Evolutionary conservation across 345 rosid genomes (phyloP), one percentile per base, ranked within the genome.

Genomic region (Trapa bicornis): DNA sequence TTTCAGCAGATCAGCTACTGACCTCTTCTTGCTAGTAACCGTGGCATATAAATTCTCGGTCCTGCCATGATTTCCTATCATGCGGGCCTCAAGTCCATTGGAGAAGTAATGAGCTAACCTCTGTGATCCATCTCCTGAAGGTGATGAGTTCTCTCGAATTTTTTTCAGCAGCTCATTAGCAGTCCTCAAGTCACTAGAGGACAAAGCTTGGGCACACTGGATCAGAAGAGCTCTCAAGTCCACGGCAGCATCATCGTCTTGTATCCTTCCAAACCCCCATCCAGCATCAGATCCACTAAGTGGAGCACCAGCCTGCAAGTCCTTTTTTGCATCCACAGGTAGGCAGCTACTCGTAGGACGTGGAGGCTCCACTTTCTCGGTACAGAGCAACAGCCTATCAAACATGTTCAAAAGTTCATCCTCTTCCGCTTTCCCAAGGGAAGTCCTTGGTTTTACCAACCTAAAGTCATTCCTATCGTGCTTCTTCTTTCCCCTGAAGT

Each of bases 21-120:
- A 77, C 68, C 70, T 72, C 81, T 56, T 82, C 76, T 71, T 80
- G 3, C 81, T 58, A 29, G 78, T 50, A 6, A 78, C 37, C 4
- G 79, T 68, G 68, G 64, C 57, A 61, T 71, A 70, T 54, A 71
- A 83, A 64, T 41, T 76, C 50, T 78, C 82, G 22, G 73, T 73
- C 72, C 42, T 76, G 17, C 77, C 38, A 10, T 82, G 85, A 9
- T 75, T 72, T 33, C 88, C 91, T 41, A 68, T 80, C 69, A 92
- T 68, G 45, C 96, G 91, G 1, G 89, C 87, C 76, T 93, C 89
- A 6, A 90, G 94, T 52, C 87, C 95, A 74, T 83, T 82, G 35
- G 91, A 94, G 38, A 93, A 93, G 83, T 73, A 86, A 82, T 88
- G 82, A 48, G 98, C 96, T 65, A 93, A 57, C 67, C 97, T 86